Evolutionary conservation across 306 rosid genomes (phyloP).

Genomic region (Casuarina equisetifolia): DNA sequence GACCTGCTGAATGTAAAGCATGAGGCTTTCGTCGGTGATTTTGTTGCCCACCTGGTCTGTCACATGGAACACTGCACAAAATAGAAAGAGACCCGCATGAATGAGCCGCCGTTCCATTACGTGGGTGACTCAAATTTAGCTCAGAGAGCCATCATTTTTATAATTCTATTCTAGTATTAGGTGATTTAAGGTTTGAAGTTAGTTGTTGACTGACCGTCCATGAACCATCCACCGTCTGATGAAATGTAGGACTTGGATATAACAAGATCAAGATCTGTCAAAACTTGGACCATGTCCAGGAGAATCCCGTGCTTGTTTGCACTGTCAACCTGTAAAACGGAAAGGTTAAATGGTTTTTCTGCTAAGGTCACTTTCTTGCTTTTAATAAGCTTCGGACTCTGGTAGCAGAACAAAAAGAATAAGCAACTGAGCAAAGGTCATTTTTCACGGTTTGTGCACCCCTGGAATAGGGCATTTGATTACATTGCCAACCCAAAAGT

Average conservation of each 20-base stretch:
- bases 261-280: constrained; percentile 91
- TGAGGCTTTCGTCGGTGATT: constrained; percentile 66
- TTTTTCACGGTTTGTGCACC: not conserved
- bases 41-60: constrained; percentile 83
- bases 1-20: constrained; percentile 71
- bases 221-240: constrained; percentile 96
- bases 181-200: not conserved
- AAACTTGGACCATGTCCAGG: constrained; percentile 90
- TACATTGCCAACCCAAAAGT: constrained; percentile 5
- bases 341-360: not conserved
- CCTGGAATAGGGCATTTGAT: constrained; percentile 12
- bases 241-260: constrained; percentile 91
- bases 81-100: constrained; percentile 30
- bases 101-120: constrained; percentile 6
- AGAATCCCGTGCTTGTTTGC: constrained; percentile 93
- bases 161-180: not conserved
- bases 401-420: not conserved
- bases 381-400: not conserved
- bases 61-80: constrained; percentile 79
- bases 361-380: constrained; percentile 10
- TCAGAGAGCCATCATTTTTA: not conserved
- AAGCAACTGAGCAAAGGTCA: not conserved
- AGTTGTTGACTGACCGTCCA: constrained; percentile 71
- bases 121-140: constrained; percentile 19
- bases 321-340: constrained; percentile 73